Percentiles rank a stretch among this genome's conserved stretches.
Conservation (phyloP, 2,329 filamentous ascomycete species). For the Apiospora malaysiana region DNA sequence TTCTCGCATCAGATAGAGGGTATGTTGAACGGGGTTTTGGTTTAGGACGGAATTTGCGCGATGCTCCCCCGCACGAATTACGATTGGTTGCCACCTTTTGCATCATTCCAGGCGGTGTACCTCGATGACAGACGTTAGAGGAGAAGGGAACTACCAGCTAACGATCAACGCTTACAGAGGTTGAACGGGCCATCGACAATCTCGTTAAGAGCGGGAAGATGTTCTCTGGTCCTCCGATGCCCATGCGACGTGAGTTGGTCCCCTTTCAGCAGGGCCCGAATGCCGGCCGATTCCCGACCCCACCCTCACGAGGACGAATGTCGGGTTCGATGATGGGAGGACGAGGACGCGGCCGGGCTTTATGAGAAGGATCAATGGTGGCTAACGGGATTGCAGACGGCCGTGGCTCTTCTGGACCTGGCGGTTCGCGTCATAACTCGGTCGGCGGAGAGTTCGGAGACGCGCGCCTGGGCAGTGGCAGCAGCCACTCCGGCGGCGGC, state of each 20-base stretch:
- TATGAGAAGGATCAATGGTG: slow-evolving; percentile 23
- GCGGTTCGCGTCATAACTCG: slow-evolving; percentile 70
- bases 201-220: slow-evolving; percentile 96
- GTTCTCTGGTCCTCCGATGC: slow-evolving; percentile 61
- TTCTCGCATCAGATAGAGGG: slow-evolving; percentile 90
- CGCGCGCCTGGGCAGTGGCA: slow-evolving; percentile 64
- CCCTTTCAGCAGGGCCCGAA: slow-evolving; percentile 46
- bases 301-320: slow-evolving; percentile 23
- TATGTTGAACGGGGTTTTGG: slow-evolving; percentile 55
- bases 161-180: slow-evolving; percentile 65
- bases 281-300: slow-evolving; percentile 26
- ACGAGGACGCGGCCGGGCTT: slow-evolving; percentile 32
- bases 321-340: slow-evolving; percentile 31
- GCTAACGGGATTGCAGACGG: slow-evolving; percentile 61
- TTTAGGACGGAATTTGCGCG: neutral
- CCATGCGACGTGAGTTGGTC: slow-evolving; percentile 81
- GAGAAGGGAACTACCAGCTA: slow-evolving; percentile 30
- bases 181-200: slow-evolving; percentile 94
- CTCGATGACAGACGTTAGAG: neutral
- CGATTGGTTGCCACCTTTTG: neutral
- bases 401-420: slow-evolving; percentile 67
- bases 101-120: neutral
- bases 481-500: slow-evolving; percentile 60
- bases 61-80: slow-evolving; percentile 9
- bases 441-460: slow-evolving; percentile 83